Percentiles rank a stretch among this genome's conserved stretches.
Evolutionary conservation across 2,329 filamentous ascomycete genomes (phyloP).

Genomic region (Colletotrichum plurivorum): DNA sequence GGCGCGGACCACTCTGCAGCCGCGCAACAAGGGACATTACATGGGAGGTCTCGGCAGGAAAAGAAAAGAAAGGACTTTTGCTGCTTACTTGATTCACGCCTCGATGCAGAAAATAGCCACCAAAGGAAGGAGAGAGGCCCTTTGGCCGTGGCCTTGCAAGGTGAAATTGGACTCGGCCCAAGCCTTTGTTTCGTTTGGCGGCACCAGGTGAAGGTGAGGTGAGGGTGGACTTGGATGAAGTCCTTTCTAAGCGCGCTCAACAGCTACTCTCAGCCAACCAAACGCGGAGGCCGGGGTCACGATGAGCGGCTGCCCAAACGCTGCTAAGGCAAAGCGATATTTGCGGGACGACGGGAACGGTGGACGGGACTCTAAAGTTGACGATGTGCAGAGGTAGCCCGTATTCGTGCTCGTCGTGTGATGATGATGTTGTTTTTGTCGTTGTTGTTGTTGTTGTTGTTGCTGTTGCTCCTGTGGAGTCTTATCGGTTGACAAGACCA

Average conservation of each 20-base stretch:
- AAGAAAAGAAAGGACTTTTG: constrained; percentile 4
- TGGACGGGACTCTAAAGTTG: constrained; percentile 17
- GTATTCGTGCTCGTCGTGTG: constrained; percentile 18
- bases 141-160: constrained; percentile 36
- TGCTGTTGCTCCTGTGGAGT: constrained; percentile 34
- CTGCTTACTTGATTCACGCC: constrained; percentile 40
- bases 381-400: not conserved
- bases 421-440: constrained; percentile 1
- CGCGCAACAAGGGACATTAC: constrained; percentile 23
- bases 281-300: constrained; percentile 35
- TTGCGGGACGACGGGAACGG: constrained; percentile 18
- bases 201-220: constrained; percentile 23
- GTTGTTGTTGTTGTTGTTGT: not conserved
- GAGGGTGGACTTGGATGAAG: constrained; percentile 29
- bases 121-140: constrained; percentile 15
- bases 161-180: constrained; percentile 29
- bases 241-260: constrained; percentile 40
- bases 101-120: constrained; percentile 21
- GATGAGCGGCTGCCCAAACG: constrained; percentile 42
- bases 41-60: not conserved
- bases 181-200: constrained; percentile 35
- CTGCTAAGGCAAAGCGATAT: constrained; percentile 40
- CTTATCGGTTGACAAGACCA: constrained; percentile 14
- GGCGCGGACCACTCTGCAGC: constrained; percentile 10
- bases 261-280: constrained; percentile 42